A percentile compares a stretch with the other conserved stretches of the same genome.
Conservation (phyloP, 176 grass and related monocot species). For the Triticum dicoccoides region DNA sequence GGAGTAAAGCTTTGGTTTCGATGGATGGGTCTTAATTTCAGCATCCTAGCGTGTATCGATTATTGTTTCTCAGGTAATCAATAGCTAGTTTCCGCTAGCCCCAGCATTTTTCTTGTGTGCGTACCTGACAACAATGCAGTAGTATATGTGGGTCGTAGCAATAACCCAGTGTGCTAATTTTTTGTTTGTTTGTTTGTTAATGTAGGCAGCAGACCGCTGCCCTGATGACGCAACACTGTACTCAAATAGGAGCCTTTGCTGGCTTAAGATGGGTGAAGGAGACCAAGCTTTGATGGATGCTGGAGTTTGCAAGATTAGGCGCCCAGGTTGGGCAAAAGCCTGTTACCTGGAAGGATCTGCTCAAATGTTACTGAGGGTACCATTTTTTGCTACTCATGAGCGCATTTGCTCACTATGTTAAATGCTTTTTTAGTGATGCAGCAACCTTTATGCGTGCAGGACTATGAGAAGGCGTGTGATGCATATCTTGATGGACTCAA, state of each 20-base stretch:
- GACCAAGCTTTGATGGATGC: constrained; percentile 28
- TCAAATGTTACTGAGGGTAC: constrained; percentile 44
- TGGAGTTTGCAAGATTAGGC: constrained; percentile 8
- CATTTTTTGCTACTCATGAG: too few relatives aligned
- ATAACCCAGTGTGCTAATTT: neutral
- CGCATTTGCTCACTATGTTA: too few relatives aligned
- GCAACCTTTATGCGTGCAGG: neutral
- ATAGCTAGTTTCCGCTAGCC: too few relatives aligned
- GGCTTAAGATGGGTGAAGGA: constrained; percentile 32
- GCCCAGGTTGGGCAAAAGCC: constrained; percentile 39
- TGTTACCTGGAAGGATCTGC: constrained; percentile 40
- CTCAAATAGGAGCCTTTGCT: constrained; percentile 48
- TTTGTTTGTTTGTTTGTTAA: neutral
- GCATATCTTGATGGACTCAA: neutral
- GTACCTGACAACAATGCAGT: too few relatives aligned
- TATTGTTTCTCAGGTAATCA: too few relatives aligned
- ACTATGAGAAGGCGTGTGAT: neutral
- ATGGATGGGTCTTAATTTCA: too few relatives aligned
- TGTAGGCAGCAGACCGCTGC: constrained; percentile 7
- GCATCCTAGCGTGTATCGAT: too few relatives aligned
- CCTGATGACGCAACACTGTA: constrained; percentile 17
- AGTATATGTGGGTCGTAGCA: neutral
- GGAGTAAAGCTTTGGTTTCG: too few relatives aligned
- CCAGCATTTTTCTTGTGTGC: too few relatives aligned
- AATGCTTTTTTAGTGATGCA: neutral